Conservation (phyloP, 352 stramenopile species). For the Thalassiosira exigua region DNA sequence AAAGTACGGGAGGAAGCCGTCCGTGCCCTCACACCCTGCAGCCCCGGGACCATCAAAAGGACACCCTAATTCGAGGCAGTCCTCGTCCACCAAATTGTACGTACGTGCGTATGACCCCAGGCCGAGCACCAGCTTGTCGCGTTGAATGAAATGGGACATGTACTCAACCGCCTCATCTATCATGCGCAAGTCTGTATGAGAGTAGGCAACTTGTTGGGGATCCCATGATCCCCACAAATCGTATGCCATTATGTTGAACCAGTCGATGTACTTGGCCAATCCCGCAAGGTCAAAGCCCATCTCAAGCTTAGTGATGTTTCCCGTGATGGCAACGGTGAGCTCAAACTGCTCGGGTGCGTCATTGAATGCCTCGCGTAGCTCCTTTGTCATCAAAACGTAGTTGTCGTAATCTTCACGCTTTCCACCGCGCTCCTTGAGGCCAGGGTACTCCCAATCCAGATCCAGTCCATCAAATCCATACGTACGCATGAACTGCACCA, state of each 20-base stretch:
- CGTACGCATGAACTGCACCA: slow-evolving; percentile 58
- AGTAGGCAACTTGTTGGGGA: slow-evolving; percentile 43
- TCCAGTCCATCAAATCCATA: slow-evolving; percentile 74
- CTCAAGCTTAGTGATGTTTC: slow-evolving; percentile 62
- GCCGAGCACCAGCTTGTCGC: slow-evolving; percentile 57
- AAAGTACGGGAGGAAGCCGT: slow-evolving; percentile 66
- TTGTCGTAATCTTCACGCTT: slow-evolving; percentile 66
- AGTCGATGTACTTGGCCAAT: slow-evolving; percentile 61
- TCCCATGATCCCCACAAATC: slow-evolving; percentile 67
- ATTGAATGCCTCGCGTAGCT: slow-evolving; percentile 58
- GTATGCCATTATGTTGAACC: slow-evolving; percentile 70
- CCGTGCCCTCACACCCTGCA: slow-evolving; percentile 55
- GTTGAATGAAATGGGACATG: slow-evolving; percentile 66
- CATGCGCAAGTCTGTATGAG: slow-evolving; percentile 67
- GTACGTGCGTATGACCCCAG: slow-evolving; percentile 62
- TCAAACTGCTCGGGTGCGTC: slow-evolving; percentile 49
- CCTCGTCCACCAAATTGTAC: slow-evolving; percentile 53
- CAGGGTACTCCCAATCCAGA: slow-evolving; percentile 61
- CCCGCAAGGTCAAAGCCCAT: slow-evolving; percentile 63
- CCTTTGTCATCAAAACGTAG: slow-evolving; percentile 64
- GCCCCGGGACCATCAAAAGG: slow-evolving; percentile 53
- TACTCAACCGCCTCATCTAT: slow-evolving; percentile 68
- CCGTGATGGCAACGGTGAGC: slow-evolving; percentile 53
- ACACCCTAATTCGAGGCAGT: slow-evolving; percentile 61
- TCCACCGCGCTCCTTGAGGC: slow-evolving; percentile 46